Evolutionary conservation across 257 asterid species (phyloP), one percentile per base, ranked within the genome.

Genomic region (Catharanthus roseus): DNA sequence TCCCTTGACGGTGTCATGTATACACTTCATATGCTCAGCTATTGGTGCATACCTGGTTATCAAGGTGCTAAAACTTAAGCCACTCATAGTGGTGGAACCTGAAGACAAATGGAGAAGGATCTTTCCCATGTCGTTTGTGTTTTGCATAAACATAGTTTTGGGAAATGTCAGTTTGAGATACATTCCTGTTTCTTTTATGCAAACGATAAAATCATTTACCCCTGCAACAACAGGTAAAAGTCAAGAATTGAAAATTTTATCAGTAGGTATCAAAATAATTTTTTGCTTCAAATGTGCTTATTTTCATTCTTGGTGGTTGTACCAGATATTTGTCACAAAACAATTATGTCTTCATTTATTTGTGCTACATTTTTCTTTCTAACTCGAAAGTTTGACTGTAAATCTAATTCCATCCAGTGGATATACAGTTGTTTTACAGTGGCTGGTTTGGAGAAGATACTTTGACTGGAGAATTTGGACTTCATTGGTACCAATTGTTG

Each of bases 141-240:
- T 90, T 67, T 90, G 95, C 74, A 83, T 90, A 84, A 90, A 90
- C 86, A 87, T 90, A 36, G 96, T 85, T 29, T 64, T 90, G 80
- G 96, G 96, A 45, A 90, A 90, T 57, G 88, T 90, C 55, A 90
- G 96, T 77, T 71, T 90, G 68, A 87, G 96, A 2, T 90, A 90
- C 36, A 88, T 88, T 66, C 96, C 92, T 1, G 96, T 90, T 65
- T 90, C 96, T 23, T 90, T 90, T 80, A 90, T 90, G 96, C 95
- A 90, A 81, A 90, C 95, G 47, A 85, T 90, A 78, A 90, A 90
- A 80, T 90, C 96, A 55, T 86, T 90, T 74, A 90, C 96, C 62
- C 96, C 95, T 16, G 96, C 95, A 51, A 88, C 96, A 15, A 90
- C 95, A 29, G 96, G 96, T 87, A 5, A 1, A 12, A 1, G 1